These are phyloP conservation scores for Trifolium dubium DNA, from an alignment of 306 rosid genomes.

Conservation along the genomic window DNA sequence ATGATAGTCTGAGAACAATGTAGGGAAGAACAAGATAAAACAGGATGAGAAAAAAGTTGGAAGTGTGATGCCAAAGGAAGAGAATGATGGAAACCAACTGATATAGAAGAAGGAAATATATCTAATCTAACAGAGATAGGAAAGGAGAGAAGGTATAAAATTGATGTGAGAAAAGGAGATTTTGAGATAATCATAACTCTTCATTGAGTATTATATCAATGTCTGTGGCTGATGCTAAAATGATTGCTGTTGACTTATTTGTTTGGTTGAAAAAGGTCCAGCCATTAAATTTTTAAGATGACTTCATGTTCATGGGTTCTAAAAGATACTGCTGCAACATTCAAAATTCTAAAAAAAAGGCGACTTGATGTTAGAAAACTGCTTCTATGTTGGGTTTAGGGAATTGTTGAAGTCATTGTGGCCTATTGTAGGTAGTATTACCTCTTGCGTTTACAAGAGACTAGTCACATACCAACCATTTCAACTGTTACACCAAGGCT, in stretches of 20 bases:
- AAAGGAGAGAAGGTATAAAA: not conserved
- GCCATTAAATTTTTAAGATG: constrained; percentile 15
- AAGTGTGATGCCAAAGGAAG: constrained; percentile 9
- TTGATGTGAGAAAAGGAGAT: not conserved
- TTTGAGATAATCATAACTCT: constrained; percentile 16
- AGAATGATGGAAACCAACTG: too few species aligned
- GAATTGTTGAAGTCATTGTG: not conserved
- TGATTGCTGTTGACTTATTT: constrained; percentile 5
- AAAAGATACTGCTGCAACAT: constrained; percentile 10
- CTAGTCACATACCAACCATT: constrained; percentile 1
- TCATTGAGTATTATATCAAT: not conserved
- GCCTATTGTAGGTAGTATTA: not conserved
- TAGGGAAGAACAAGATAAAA: not conserved
- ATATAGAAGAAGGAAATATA: too few species aligned
- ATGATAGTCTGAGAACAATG: constrained; percentile 11
- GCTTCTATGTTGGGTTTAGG: not conserved
- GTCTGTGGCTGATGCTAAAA: constrained; percentile 13
- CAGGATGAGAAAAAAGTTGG: not conserved
- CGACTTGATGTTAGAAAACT: constrained; percentile 14
- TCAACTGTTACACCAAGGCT: not conserved
- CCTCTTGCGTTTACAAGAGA: not conserved
- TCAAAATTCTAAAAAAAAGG: not conserved
- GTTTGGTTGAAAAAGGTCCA: constrained; percentile 34
- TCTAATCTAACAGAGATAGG: not conserved
- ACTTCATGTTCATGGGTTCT: constrained; percentile 14